These are phyloP conservation scores for Plasmodium knowlesi DNA, from an alignment of 169 alveolate genomes.

Conservation along the genomic window DNA sequence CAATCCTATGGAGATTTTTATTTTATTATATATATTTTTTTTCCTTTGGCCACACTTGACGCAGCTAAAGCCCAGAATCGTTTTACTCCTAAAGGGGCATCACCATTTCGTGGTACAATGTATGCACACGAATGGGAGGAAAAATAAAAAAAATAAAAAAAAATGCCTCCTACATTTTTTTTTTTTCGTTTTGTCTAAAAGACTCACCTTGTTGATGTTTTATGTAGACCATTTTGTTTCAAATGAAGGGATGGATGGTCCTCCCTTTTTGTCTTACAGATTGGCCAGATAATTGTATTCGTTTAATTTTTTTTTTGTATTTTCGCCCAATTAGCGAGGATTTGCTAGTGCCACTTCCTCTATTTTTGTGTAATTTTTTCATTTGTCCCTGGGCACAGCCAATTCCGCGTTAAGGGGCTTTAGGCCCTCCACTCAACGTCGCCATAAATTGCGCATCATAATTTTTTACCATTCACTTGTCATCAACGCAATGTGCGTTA, in stretches of 20 bases:
- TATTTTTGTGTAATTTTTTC: not conserved
- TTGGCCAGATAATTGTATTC: not conserved
- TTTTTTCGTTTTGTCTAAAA: not conserved
- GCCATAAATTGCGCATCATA: not conserved
- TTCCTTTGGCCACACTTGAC: not conserved
- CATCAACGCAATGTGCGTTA: not conserved
- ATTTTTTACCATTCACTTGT: not conserved
- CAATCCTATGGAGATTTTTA: not conserved
- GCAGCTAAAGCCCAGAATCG: not conserved
- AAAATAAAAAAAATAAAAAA: not conserved
- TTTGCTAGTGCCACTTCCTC: not conserved
- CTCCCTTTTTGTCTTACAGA: not conserved
- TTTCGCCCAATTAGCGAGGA: not conserved
- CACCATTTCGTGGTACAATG: not conserved
- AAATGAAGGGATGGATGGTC: not conserved
- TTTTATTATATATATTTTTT: not conserved
- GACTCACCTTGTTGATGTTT: not conserved
- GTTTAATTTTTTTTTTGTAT: conserved; percentile 3
- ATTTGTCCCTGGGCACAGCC: not conserved
- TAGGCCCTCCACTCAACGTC: not conserved
- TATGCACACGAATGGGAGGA: not conserved
- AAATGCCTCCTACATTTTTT: not conserved
- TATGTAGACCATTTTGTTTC: not conserved
- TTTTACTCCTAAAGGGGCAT: not conserved
- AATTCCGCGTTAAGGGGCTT: not conserved